These are phyloP conservation scores for Hyphopichia khmerensis DNA, from an alignment of 1,139 yeast species.

Conservation along the genomic window DNA sequence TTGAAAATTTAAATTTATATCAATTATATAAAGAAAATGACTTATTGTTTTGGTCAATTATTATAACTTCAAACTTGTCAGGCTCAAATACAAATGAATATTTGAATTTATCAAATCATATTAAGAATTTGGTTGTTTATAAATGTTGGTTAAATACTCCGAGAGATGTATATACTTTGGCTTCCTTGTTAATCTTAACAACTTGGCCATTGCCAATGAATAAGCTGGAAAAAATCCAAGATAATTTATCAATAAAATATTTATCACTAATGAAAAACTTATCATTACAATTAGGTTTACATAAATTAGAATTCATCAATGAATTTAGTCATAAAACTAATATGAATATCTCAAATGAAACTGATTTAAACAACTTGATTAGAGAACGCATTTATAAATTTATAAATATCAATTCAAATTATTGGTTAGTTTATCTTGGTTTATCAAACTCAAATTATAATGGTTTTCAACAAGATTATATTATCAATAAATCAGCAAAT, in stretches of 20 bases:
- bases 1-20: conserved; percentile 23
- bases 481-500: conserved; percentile 36
- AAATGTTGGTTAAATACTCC: conserved; percentile 49
- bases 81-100: conserved; percentile 21
- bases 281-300: conserved; percentile 45
- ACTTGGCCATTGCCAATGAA: conserved; percentile 48
- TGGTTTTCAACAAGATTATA: conserved; percentile 44
- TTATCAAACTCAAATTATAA: conserved; percentile 38
- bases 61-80: conserved; percentile 33
- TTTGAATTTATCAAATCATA: conserved; percentile 27
- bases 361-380: conserved; percentile 33
- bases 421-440: conserved; percentile 45
- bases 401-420: conserved; percentile 43
- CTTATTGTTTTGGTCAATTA: conserved; percentile 43
- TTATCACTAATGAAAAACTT: conserved; percentile 42
- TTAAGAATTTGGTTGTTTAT: conserved; percentile 40
- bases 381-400: conserved; percentile 48
- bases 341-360: conserved; percentile 32
- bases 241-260: conserved; percentile 38
- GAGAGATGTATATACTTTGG: conserved; percentile 40
- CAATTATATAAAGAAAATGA: conserved; percentile 29
- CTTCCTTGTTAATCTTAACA: conserved; percentile 41
- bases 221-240: conserved; percentile 27
- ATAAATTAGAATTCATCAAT: conserved; percentile 40
- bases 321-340: conserved; percentile 48